Evolutionary conservation across 2,329 filamentous ascomycete genomes (phyloP), one percentile per base, ranked within the genome.

Genomic region (Biscogniauxia marginata): DNA sequence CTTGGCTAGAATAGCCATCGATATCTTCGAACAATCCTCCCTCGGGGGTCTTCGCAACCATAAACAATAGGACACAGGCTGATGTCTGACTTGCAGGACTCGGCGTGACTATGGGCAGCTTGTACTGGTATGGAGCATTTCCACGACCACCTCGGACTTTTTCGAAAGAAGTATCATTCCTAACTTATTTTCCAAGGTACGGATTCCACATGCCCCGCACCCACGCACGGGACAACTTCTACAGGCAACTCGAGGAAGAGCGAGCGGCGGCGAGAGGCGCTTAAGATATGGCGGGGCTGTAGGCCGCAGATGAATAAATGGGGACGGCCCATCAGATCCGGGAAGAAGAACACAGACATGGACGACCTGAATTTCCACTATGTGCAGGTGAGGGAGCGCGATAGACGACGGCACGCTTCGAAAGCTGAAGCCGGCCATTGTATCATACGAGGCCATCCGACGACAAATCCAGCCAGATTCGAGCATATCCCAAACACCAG

Each of bases 181-280:
- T 64, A 59, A 65, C 55, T 21, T 49, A 24, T 16, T 19, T 22
- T 9, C 55, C 62, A 63, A 85, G 83, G 83, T 83, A 85, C 78
- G 83, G 83, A 71, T 86, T 71, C 77, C 83, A 86, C 76, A 74
- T 84, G 68, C 83, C 83, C 64, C 82, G 83, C 72, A 84, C 80
- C 68, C 71, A 78, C 68, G 77, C 76, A 62, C 83, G 83, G 70
- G 83, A 86, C 74, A 74, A 74, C 72, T 79, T 77, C 79, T 85
- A 85, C 77, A 72, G 73, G 73, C 77, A 83, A 74, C 74, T 84
- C 60, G 83, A 85, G 77, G 76, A 78, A 65, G 73, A 84, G 73
- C 81, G 82, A 57, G 80, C 80, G 54, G 74, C 18, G 34, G 50
- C 46, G 53, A 46, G 47, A 51, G 39, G 21, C 20, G 16, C 34